These are phyloP conservation scores for Cladosporium sp. DNA, from an alignment of 2,329 filamentous ascomycete genomes.

Conservation along the genomic window DNA sequence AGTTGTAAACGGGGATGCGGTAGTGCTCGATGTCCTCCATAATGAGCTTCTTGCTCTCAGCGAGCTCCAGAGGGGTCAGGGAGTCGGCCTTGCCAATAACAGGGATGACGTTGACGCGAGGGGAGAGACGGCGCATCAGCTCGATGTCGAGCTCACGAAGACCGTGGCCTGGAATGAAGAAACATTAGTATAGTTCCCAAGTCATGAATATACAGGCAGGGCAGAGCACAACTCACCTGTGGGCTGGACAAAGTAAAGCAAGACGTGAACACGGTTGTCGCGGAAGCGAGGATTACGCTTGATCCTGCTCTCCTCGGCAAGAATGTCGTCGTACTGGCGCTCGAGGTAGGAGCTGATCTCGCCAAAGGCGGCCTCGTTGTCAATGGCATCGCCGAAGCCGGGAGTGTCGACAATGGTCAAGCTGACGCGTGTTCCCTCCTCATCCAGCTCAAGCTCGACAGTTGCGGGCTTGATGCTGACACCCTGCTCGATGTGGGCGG, in stretches of 20 bases:
- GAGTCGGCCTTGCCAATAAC: conserved; percentile 98
- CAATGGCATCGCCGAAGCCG: conserved; percentile 97
- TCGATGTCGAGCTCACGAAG: conserved; percentile 99
- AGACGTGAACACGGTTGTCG: conserved; percentile 96
- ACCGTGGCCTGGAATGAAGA: conserved; percentile 44
- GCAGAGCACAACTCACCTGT: conserved; percentile 56
- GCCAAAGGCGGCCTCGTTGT: conserved; percentile 91
- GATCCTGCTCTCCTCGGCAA: conserved; percentile 98
- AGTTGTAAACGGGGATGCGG: conserved; percentile 99
- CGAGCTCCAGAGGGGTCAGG: conserved; percentile 90
- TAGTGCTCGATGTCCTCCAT: conserved; percentile 99
- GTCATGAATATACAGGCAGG: background rate
- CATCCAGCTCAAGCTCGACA: conserved; percentile 92
- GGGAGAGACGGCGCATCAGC: conserved; percentile 98
- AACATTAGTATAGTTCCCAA: background rate
- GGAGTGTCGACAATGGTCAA: conserved; percentile 98
- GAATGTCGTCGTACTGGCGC: conserved; percentile 98
- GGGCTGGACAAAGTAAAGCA: conserved; percentile 99
- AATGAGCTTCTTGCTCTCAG: conserved; percentile 98
- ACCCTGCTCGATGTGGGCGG: conserved; percentile 89
- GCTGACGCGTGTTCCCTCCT: conserved; percentile 96
- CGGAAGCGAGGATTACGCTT: conserved; percentile 99
- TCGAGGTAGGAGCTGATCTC: conserved; percentile 98
- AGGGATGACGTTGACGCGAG: conserved; percentile 96
- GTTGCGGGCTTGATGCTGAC: conserved; percentile 99